These are phyloP conservation scores for Cucurbita moschata DNA, from an alignment of 306 rosid genomes.

Conservation along the genomic window DNA sequence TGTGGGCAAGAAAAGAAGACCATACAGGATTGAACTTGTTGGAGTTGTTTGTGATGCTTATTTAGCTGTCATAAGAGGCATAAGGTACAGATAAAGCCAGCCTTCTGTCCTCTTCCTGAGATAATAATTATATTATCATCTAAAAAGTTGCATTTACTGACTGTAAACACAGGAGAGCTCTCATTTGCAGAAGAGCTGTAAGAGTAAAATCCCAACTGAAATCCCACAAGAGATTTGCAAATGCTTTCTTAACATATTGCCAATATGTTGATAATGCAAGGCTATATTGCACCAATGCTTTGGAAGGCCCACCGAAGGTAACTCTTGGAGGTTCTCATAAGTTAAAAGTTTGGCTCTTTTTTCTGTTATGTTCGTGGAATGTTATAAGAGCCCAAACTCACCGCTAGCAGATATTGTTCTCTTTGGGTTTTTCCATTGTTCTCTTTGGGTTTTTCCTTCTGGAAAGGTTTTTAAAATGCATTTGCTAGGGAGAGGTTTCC, in stretches of 20 bases:
- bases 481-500: too few relatives aligned
- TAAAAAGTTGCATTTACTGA: not conserved
- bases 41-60: conserved; percentile 97
- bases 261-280: conserved; percentile 70
- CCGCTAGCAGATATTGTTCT: too few relatives aligned
- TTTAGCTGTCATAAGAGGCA: conserved; percentile 78
- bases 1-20: conserved; percentile 70
- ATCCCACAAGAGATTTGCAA: conserved; percentile 90
- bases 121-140: not conserved
- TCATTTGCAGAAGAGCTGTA: conserved; percentile 80
- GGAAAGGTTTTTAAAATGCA: too few relatives aligned
- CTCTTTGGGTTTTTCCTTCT: too few relatives aligned
- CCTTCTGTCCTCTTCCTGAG: not conserved
- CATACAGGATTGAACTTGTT: conserved; percentile 89
- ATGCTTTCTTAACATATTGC: conserved; percentile 61
- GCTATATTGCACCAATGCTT: conserved; percentile 69
- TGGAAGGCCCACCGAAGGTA: conserved; percentile 91
- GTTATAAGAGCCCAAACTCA: not conserved
- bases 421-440: too few relatives aligned
- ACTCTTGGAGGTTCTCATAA: not conserved
- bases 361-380: not conserved
- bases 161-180: conserved; percentile 72
- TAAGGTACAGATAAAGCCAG: conserved; percentile 29
- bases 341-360: too few relatives aligned
- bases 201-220: conserved; percentile 67